Conservation (phyloP, 1,284 basidiomycete genomes). For the Laetiporus sulphureus region DNA sequence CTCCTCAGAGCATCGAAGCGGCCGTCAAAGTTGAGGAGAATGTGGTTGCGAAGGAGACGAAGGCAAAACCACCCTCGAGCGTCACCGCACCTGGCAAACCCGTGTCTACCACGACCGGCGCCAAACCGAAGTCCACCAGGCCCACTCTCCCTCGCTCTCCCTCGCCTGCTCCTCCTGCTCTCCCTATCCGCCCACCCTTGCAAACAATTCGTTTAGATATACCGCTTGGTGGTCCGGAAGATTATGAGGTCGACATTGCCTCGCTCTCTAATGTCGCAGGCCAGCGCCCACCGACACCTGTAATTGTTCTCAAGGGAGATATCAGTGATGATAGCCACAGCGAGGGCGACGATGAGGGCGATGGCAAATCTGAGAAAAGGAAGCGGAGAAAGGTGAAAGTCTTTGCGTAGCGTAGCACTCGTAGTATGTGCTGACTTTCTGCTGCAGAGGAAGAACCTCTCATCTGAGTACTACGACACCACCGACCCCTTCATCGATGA, state of each 20-base stretch:
- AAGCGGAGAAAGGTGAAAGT: constrained; percentile 39
- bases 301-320: constrained; percentile 34
- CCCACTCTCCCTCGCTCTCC: constrained; percentile 43
- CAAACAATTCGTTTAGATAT: constrained; percentile 67
- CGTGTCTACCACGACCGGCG: constrained; percentile 17
- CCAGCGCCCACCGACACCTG: constrained; percentile 53
- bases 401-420: too few relatives aligned
- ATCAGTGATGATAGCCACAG: constrained; percentile 47
- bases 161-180: constrained; percentile 51
- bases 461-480: constrained; percentile 80
- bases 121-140: constrained; percentile 40
- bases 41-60: constrained; percentile 14
- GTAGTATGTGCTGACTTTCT: too few relatives aligned
- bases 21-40: constrained; percentile 8
- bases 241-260: constrained; percentile 66
- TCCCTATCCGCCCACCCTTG: constrained; percentile 45
- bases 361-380: constrained; percentile 28
- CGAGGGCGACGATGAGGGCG: constrained; percentile 40
- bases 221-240: constrained; percentile 59
- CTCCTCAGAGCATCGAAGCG: constrained; percentile 7
- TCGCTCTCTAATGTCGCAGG: constrained; percentile 55
- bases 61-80: constrained; percentile 22
- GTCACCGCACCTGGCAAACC: constrained; percentile 19
- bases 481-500: constrained; percentile 97
- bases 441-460: constrained; percentile 51